These are phyloP conservation scores for Cyclotella cryptica DNA, from an alignment of 108 stramenopile species.

Conservation along the genomic window DNA sequence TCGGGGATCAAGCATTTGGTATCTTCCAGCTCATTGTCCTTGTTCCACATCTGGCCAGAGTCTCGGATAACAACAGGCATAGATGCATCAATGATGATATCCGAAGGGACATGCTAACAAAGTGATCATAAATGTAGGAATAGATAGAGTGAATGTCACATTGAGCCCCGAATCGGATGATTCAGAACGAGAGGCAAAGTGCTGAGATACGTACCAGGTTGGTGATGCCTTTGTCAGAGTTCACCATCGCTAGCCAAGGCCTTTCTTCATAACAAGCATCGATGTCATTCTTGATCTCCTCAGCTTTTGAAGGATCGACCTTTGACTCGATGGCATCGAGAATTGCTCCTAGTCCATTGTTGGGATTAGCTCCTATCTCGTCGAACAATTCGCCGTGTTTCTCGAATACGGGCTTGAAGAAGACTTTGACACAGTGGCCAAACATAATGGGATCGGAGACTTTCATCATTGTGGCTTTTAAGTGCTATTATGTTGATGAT, in stretches of 20 bases:
- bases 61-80: constrained; percentile 94
- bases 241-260: constrained; percentile 95
- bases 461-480: constrained; percentile 98
- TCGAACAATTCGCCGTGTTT: constrained; percentile 84
- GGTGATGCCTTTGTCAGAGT: constrained; percentile 92
- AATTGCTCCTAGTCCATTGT: constrained; percentile 83
- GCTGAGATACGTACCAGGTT: constrained; percentile 61
- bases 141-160: not conserved
- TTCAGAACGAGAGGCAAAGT: not conserved
- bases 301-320: constrained; percentile 59
- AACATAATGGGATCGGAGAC: constrained; percentile 94
- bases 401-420: constrained; percentile 88
- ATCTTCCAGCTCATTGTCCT: constrained; percentile 86
- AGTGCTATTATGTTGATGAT: constrained; percentile 55
- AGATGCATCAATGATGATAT: constrained; percentile 93
- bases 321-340: constrained; percentile 71
- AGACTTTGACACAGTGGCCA: constrained; percentile 89
- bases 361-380: constrained; percentile 91
- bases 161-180: not conserved
- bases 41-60: constrained; percentile 96
- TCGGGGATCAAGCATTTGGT: constrained; percentile 93
- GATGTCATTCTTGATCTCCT: constrained; percentile 78
- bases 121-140: not conserved
- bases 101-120: constrained; percentile 56
- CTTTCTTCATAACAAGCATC: constrained; percentile 85